Evolutionary conservation across 192 early-diverging fungal genomes (phyloP).

Genomic region (Phlyctochytrium bullatum): DNA sequence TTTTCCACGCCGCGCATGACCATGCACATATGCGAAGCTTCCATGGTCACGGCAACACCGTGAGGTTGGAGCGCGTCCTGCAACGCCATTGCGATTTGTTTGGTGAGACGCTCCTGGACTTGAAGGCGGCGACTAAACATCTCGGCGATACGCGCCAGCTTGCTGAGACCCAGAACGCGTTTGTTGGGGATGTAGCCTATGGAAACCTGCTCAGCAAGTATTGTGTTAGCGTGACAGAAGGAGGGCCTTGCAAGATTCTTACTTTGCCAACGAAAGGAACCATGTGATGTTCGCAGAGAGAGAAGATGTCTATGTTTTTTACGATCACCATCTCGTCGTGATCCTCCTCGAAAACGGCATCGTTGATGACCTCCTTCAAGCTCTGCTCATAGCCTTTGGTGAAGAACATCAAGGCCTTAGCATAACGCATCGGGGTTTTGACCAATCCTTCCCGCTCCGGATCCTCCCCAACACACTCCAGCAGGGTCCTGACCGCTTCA

Average conservation of each 20-base stretch:
- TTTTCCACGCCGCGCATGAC: constrained; percentile 97
- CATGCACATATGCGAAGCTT: constrained; percentile 97
- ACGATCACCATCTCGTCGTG: constrained; percentile 99
- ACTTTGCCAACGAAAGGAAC: constrained; percentile 98
- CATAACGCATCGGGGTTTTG: constrained; percentile 95
- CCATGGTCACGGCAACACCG: constrained; percentile 97
- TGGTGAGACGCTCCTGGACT: constrained; percentile 97
- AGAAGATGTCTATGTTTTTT: constrained; percentile 92
- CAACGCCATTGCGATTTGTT: constrained; percentile 90
- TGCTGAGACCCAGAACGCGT: constrained; percentile 91
- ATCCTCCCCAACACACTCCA: constrained; percentile 95
- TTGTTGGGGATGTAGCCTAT: constrained; percentile 97
- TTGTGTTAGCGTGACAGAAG: constrained; percentile 15
- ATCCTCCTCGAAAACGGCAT: constrained; percentile 97
- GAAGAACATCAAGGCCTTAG: constrained; percentile 96
- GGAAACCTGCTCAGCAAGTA: constrained; percentile 56
- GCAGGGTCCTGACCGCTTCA: constrained; percentile 78
- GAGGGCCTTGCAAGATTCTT: constrained; percentile 1
- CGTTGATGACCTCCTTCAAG: constrained; percentile 86
- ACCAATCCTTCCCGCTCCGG: constrained; percentile 87
- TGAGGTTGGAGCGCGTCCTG: constrained; percentile 89
- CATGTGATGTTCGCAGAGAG: constrained; percentile 98
- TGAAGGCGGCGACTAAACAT: constrained; percentile 96
- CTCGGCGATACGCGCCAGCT: constrained; percentile 97
- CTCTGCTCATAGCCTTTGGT: constrained; percentile 98